Base-by-base conservation (phyloP, 257 asterid species). In the Ophiorrhiza pumila region DNA sequence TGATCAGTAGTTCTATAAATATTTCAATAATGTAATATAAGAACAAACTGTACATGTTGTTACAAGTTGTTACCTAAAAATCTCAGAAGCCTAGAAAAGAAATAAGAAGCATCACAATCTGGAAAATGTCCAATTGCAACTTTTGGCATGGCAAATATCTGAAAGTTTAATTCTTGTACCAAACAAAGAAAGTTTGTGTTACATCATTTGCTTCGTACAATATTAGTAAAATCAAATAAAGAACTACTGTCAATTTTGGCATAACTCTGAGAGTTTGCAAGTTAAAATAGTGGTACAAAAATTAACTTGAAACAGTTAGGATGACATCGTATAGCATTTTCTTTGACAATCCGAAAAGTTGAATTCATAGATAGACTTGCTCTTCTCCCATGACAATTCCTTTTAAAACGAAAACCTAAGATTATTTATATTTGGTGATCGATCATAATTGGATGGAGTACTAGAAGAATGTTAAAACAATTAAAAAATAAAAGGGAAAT, bases 361-460 rank as follows among this genome's bases (percentile, higher is more conserved):
- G 73, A 25, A 31, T 39, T 58, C 73, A 74, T 55, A 2, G 78
- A 39, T 43, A 74, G 35, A 43, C 78, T 73, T 29, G 78, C 78
- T 66, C 78, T 56, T 39, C 78, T 65, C 78, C 78, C 78, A 74
- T 74, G 23, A 74, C 73, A 9, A 74, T 55, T 20, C 78, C 79
- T 22, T 75, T 34, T 2, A 75, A 13, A 29, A 75, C 58, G 0
- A 70, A 60, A 13, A 75, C 64, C 79, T 75, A 32, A 11, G 18
- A 41, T 12, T 13, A 10, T 18, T 35, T 13, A 7, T n/a, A 53
- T 18, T 1, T 2, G 4, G 10, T 7, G n/a, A n/a, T n/a, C n/a
- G n/a, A n/a, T 53, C n/a, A 20, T 53, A 5, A 53, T 3, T 20
- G 4, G n/a, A 22, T 53, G 7, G 12, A 13, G 17, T 50, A 13